phyloP scores from a whole-genome alignment of 495 filamentous ascomycete species.

The Aspergillus kassunensis region DNA sequence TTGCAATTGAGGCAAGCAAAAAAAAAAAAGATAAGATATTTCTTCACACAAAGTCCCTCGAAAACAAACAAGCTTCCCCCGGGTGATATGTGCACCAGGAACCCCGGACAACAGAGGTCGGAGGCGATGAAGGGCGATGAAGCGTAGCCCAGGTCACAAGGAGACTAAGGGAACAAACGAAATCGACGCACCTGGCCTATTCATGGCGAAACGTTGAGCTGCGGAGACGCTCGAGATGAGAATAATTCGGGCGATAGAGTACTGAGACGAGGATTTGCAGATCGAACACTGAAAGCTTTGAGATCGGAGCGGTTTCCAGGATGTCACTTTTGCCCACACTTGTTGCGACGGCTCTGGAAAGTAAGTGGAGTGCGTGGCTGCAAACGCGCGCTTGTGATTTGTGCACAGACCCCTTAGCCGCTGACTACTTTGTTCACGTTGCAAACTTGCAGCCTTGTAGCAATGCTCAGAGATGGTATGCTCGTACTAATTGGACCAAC shows the following conservation, averaged over 20 bases:
- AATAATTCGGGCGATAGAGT: not conserved
- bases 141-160: constrained; percentile 11
- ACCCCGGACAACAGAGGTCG: not conserved
- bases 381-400: constrained; percentile 36
- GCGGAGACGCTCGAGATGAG: not conserved
- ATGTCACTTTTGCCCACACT: constrained; percentile 26
- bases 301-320: constrained; percentile 24
- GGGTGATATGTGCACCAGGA: constrained; percentile 2
- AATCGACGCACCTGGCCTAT: constrained; percentile 41
- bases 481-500: no score
- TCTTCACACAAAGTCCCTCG: not conserved
- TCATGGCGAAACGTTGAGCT: constrained; percentile 25
- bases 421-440: not conserved
- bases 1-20: constrained; percentile 24
- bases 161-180: constrained; percentile 19
- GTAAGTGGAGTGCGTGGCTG: constrained; percentile 32
- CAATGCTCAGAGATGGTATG: no score
- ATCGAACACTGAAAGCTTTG: constrained; percentile 16
- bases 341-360: constrained; percentile 35
- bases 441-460: no score
- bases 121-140: constrained; percentile 3
- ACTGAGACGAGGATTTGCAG: constrained; percentile 12
- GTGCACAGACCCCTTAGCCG: constrained; percentile 25
- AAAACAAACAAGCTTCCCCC: not conserved
- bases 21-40: not conserved